Evolutionary conservation across 768 basidiomycete genomes (phyloP), one percentile per base, ranked within the genome.

Genomic region (Kwoniella newhampshirensis): DNA sequence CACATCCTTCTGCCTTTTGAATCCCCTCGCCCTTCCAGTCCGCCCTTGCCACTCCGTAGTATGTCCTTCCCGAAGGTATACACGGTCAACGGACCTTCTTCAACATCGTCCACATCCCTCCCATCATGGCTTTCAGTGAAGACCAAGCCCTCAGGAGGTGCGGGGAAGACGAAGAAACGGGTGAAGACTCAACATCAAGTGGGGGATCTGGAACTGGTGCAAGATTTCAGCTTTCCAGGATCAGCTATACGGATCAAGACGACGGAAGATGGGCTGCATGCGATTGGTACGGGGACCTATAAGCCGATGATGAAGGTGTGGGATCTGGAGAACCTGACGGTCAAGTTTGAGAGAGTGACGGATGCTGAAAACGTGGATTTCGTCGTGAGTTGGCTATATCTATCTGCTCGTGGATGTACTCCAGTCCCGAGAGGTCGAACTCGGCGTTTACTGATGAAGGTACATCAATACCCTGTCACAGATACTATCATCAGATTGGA

Each of bases 341-440:
- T 89, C 54, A 98, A 99, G 77, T 97, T 94, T 73, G 94, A 97
- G 79, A 82, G 96, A 35, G 94, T 97, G 69, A 86, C 92, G 1
- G 92, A 99, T 72, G 84, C 87, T 12, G 94, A 98, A 80, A 99
- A 98, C 75, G 87, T 99, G 63, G 96, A 99, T 75, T 99, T 99
- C 79, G 83, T 87, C 81, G 92, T 96, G 79, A 83, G 92, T 88
- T n/a, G n/a, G n/a, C n/a, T n/a, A n/a, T n/a, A 81, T 81, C 83
- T 72, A 57, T 12, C 40, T 27, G 62, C 56, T 49, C 41, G 20
- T 11, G n/a, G n/a, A n/a, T n/a, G n/a, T n/a, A n/a, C n/a, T n/a
- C n/a, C n/a, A n/a, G n/a, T n/a, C n/a, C n/a, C n/a, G n/a, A n/a
- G n/a, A n/a, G n/a, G n/a, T n/a, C n/a, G n/a, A n/a, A n/a, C n/a